phyloP scores from a whole-genome alignment of 2,329 filamentous ascomycete species.

The Septoria petroselini region DNA sequence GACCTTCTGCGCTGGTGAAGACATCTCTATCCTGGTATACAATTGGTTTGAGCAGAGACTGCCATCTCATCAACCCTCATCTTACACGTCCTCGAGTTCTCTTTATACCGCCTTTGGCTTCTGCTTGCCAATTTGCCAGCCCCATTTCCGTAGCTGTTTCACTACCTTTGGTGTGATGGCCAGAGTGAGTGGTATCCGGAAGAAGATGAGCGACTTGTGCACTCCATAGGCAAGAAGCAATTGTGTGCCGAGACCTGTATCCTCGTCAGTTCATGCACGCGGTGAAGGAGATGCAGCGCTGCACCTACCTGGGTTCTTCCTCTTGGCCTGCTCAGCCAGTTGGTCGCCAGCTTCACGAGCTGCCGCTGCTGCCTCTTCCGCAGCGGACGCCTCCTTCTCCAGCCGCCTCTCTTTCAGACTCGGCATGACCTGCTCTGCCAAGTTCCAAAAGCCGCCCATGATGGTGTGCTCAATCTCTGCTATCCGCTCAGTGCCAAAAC shows the following conservation, averaged over 20 bases:
- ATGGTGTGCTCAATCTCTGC: constrained; percentile 70
- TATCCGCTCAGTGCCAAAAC: constrained; percentile 81
- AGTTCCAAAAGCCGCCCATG: constrained; percentile 56
- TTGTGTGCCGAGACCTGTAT: constrained; percentile 70
- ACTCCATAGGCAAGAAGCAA: constrained; percentile 92
- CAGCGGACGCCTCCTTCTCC: constrained; percentile 19
- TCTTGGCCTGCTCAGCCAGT: constrained; percentile 21
- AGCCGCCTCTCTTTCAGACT: constrained; percentile 36
- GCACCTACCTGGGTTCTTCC: constrained; percentile 22
- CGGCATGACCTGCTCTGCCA: constrained; percentile 61
- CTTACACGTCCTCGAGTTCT: constrained; percentile 4
- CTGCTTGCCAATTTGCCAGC: constrained; percentile 84
- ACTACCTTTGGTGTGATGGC: constrained; percentile 94
- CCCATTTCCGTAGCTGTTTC: constrained; percentile 79
- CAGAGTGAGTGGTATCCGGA: constrained; percentile 88
- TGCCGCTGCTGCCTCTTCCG: constrained; percentile 34
- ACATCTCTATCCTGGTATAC: constrained; percentile 15
- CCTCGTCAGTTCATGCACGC: constrained; percentile 5
- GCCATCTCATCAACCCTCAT: not conserved
- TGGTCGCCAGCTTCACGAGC: constrained; percentile 47
- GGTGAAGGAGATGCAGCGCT: constrained; percentile 32
- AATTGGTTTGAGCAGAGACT: constrained; percentile 14
- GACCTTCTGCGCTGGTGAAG: not conserved
- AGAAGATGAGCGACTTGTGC: constrained; percentile 96
- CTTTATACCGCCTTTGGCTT: constrained; percentile 18